Evolutionary conservation across 192 early-diverging fungal species (phyloP).

Genomic region (Entophlyctis luteolus): DNA sequence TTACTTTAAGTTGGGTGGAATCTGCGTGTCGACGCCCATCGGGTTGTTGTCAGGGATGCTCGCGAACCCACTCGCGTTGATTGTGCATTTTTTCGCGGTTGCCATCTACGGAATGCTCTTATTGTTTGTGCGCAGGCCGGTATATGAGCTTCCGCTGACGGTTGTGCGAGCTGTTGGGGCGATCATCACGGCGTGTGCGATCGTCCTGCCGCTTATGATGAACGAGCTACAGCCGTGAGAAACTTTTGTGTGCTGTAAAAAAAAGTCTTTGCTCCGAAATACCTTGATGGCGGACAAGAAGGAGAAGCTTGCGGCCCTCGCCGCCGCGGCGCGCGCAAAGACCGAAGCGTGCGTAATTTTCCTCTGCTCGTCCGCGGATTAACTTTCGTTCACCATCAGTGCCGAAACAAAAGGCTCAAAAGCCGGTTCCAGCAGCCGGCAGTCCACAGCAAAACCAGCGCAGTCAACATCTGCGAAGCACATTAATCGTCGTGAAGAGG

Average conservation of each 20-base stretch:
- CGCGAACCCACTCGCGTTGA: constrained; percentile 67
- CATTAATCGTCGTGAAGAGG: constrained; percentile 9
- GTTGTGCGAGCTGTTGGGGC: constrained; percentile 31
- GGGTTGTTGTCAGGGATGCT: constrained; percentile 77
- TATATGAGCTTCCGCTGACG: constrained; percentile 26
- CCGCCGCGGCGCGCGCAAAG: no score
- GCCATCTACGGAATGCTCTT: constrained; percentile 53
- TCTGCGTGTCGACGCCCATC: constrained; percentile 75
- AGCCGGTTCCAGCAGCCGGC: no score
- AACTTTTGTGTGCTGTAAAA: no score
- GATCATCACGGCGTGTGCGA: constrained; percentile 34
- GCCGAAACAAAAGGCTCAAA: no score
- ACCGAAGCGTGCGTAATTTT: no score
- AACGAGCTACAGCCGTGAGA: constrained; percentile 29
- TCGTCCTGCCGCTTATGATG: constrained; percentile 40
- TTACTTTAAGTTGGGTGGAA: constrained; percentile 81
- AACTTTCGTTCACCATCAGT: no score
- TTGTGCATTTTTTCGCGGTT: constrained; percentile 91
- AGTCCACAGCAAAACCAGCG: constrained; percentile 8
- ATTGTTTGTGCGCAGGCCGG: constrained; percentile 15
- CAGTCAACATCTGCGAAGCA: constrained; percentile 7
- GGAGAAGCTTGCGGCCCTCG: no score
- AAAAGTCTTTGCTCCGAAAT: no score
- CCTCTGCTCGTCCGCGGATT: no score
- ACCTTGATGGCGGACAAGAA: no score